A percentile compares a stretch with the other conserved stretches of the same genome.
Conservation (phyloP, 495 filamentous ascomycete genomes). For the Hypoxylon lienhwacheense region DNA sequence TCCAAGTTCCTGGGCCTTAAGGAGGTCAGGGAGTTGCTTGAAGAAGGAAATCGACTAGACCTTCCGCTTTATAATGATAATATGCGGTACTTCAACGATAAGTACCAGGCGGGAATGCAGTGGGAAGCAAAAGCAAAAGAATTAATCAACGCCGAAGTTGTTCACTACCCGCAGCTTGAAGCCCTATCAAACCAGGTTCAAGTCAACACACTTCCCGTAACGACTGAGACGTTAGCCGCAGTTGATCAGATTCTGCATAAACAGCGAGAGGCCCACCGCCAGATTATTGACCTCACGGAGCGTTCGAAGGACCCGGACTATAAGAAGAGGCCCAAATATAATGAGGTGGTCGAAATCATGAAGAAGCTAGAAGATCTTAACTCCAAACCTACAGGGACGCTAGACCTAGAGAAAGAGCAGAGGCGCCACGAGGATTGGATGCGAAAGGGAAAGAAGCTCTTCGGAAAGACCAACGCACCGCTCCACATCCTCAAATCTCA, state of each 20-base stretch:
- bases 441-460: slow-evolving; percentile 96
- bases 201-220: slow-evolving; percentile 77
- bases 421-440: slow-evolving; percentile 99
- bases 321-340: slow-evolving; percentile 81
- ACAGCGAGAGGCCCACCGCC: slow-evolving; percentile 89
- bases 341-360: slow-evolving; percentile 85
- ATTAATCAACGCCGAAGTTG: slow-evolving; percentile 81
- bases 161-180: slow-evolving; percentile 93
- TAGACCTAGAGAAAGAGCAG: slow-evolving; percentile 93
- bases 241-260: slow-evolving; percentile 95
- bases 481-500: slow-evolving; percentile 91
- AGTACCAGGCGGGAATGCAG: slow-evolving; percentile 71
- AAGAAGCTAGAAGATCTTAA: slow-evolving; percentile 84
- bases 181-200: slow-evolving; percentile 76
- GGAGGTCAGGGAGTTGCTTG: slow-evolving; percentile 77
- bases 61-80: slow-evolving; percentile 79
- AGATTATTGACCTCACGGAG: slow-evolving; percentile 78
- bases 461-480: slow-evolving; percentile 97
- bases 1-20: slow-evolving; percentile 65
- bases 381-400: slow-evolving; percentile 84
- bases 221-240: slow-evolving; percentile 72
- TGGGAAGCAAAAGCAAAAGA: slow-evolving; percentile 97
- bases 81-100: slow-evolving; percentile 71
- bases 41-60: slow-evolving; percentile 70
- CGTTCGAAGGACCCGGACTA: slow-evolving; percentile 74